Evolutionary conservation across 148 eudicot genomes (phyloP).

Genomic region (Dysphania ambrosioides): DNA sequence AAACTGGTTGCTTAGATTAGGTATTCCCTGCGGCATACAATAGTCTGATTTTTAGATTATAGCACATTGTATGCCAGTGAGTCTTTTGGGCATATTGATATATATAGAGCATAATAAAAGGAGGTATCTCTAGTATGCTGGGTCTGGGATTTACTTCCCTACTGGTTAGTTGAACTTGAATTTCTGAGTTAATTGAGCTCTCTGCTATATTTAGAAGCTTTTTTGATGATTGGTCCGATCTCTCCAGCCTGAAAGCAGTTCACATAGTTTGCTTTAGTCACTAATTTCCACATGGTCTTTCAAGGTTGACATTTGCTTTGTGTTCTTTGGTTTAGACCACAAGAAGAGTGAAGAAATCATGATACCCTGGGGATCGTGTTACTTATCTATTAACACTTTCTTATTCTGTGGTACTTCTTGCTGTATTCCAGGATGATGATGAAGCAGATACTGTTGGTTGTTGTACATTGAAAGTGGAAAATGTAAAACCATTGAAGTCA

Average conservation of each 20-base stretch:
- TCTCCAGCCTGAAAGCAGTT: background rate
- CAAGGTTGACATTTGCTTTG: background rate
- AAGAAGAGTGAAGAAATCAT: background rate
- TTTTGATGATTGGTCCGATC: background rate
- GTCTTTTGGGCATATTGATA: background rate
- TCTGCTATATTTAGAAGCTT: background rate
- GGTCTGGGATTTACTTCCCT: slow-evolving; percentile 5
- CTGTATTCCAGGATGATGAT: slow-evolving; percentile 79
- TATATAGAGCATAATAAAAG: background rate
- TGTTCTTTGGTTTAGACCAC: background rate
- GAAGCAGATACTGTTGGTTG: slow-evolving; percentile 99
- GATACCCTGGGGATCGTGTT: background rate
- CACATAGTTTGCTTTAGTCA: background rate
- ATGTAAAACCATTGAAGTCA: slow-evolving; percentile 70
- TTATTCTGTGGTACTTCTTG: background rate
- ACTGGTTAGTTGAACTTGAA: background rate
- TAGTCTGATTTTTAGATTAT: too few relatives aligned
- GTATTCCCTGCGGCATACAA: too few relatives aligned
- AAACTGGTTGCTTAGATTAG: too few relatives aligned
- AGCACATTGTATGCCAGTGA: too few relatives aligned
- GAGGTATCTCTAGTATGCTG: background rate
- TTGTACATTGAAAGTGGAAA: slow-evolving; percentile 96
- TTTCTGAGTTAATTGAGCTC: too few relatives aligned
- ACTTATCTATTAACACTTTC: background rate
- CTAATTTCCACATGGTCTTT: background rate